Evolutionary conservation across 805 yeast species (phyloP), one percentile per base, ranked within the genome.

Genomic region (Candida morakotiae): DNA sequence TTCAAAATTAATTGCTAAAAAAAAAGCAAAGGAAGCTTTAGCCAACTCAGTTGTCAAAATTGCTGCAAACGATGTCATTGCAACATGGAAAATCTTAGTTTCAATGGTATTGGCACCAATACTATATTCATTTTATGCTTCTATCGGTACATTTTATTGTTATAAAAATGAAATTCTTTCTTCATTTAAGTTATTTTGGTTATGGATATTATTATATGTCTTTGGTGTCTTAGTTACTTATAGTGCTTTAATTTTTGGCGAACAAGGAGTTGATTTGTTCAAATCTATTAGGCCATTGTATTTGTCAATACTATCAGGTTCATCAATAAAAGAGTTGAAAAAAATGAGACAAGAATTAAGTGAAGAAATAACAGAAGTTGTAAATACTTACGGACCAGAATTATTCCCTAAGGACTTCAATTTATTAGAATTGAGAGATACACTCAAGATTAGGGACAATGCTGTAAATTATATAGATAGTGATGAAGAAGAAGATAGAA

Each of bases 61-160:
- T 42, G 80, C 81, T 53, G 98, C 95, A 13, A 83, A 80, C 40
- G 98, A 93, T 59, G 97, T 93, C 18, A 76, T 93, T 42, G 98
- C 98, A 2, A 89, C 98, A 1, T 93, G 98, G 98, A 93, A 93
- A 60, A 82, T 93, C 32, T 68, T 93, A 45, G 87, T 91, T 27
- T 80, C 89, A 23, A 75, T 93, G 75, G 94, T 91, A 4, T 64
- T 87, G 37, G 94, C 97, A 0, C 98, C 98, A 2, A 57, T 87
- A 28, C 65, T 93, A 20, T 93, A 91, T 66, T 77, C 80, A 25
- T 67, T 84, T 40, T 93, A 93, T 62, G 87, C 97, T 0, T 56
- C 75, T 3, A 45, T 84, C 11, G 82, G 86, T 15, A 63, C 72
- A 19, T 61, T 53, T 42, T 46, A 62, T 34, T 61, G 58, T 32